A percentile compares a stretch with the other conserved stretches of the same genome.
These are phyloP conservation scores for Mycogone perniciosa DNA, from an alignment of 2,329 filamentous ascomycete genomes.

Conservation along the genomic window DNA sequence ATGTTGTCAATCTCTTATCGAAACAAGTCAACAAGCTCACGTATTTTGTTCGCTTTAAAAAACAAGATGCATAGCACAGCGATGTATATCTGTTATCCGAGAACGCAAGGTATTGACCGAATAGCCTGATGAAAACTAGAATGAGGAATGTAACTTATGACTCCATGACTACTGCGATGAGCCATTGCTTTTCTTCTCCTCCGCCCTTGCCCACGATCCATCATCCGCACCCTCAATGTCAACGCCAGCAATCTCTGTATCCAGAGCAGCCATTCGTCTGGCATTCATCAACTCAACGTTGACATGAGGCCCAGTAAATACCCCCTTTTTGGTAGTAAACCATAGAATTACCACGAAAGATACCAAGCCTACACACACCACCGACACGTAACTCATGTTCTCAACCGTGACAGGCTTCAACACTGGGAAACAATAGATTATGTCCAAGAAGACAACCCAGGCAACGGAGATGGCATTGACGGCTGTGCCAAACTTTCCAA, in stretches of 20 bases:
- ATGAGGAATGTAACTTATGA: too few species aligned
- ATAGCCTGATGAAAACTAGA: too few species aligned
- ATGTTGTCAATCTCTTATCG: too few species aligned
- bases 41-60: too few species aligned
- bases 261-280: conserved; percentile 6
- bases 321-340: conserved; percentile 16
- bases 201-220: too few species aligned
- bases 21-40: too few species aligned
- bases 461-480: conserved; percentile 19
- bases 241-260: neutral
- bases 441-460: conserved; percentile 17
- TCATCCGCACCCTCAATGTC: too few species aligned
- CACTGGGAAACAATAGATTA: conserved; percentile 18
- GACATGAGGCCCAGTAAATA: conserved; percentile 17
- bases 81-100: too few species aligned
- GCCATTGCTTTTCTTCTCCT: too few species aligned
- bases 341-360: conserved; percentile 17
- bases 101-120: too few species aligned
- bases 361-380: conserved; percentile 15
- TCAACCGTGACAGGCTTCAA: conserved; percentile 15
- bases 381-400: conserved; percentile 21
- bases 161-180: too few species aligned
- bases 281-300: conserved; percentile 15
- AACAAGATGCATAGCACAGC: too few species aligned
- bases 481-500: conserved; percentile 19